Evolutionary conservation across 345 rosid genomes (phyloP).

Genomic region (Citrus maxima): DNA sequence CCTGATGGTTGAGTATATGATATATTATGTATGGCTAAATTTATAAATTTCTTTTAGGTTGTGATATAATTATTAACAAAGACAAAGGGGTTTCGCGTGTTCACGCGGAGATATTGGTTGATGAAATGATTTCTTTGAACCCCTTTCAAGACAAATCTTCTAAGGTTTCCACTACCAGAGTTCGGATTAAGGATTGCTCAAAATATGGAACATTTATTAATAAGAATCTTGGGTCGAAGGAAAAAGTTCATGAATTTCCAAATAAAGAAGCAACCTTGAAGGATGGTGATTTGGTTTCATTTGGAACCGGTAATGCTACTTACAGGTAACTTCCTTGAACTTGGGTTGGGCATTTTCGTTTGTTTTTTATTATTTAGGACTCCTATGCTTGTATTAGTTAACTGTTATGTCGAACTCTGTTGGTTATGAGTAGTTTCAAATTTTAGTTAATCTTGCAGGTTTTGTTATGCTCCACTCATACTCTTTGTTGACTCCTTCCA

Average conservation of each 20-base stretch:
- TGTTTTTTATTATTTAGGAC: neutral
- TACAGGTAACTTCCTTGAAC: conserved; percentile 49
- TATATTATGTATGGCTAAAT: neutral
- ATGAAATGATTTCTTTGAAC: conserved; percentile 39
- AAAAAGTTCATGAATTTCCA: conserved; percentile 65
- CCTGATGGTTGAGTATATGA: neutral
- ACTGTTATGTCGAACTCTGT: neutral
- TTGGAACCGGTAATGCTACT: conserved; percentile 83
- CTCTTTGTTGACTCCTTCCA: conserved; percentile 44
- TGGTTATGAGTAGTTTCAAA: neutral
- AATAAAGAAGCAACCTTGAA: conserved; percentile 53
- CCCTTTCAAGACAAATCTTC: conserved; percentile 25
- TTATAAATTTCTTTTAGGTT: conserved; percentile 44
- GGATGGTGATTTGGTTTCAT: conserved; percentile 68
- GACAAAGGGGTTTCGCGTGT: conserved; percentile 89
- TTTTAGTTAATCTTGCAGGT: conserved; percentile 41
- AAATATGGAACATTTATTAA: conserved; percentile 85
- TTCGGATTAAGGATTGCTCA: conserved; percentile 70
- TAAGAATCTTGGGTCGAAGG: conserved; percentile 37
- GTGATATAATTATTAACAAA: conserved; percentile 71
- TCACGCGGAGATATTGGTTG: conserved; percentile 77
- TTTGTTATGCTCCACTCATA: conserved; percentile 54
- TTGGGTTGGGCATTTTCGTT: neutral
- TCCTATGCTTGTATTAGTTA: neutral
- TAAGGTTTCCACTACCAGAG: conserved; percentile 23